Evolutionary conservation across 768 basidiomycete genomes (phyloP).

Genomic region (Lactifluus piperatus): DNA sequence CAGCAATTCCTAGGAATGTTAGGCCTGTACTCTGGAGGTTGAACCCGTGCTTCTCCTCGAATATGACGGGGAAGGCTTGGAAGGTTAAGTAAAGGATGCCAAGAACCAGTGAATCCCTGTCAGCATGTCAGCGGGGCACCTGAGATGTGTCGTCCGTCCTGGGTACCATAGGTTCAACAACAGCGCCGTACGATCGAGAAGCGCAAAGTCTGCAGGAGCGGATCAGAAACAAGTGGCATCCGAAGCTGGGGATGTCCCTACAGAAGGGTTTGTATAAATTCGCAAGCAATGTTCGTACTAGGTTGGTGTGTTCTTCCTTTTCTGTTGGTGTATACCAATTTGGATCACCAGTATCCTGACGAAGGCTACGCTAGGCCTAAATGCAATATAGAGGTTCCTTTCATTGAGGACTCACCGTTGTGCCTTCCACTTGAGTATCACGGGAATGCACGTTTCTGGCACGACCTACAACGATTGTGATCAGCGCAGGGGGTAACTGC

Average conservation of each 20-base stretch:
- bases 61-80: slow-evolving; percentile 52
- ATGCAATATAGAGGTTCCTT: not conserved
- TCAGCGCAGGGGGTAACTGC: not conserved
- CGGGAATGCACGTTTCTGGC: slow-evolving; percentile 64
- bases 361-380: slow-evolving; percentile 32
- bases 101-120: slow-evolving; percentile 34
- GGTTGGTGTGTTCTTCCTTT: slow-evolving; percentile 30
- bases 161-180: slow-evolving; percentile 62
- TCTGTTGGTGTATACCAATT: slow-evolving; percentile 57
- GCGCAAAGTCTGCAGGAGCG: slow-evolving; percentile 41
- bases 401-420: slow-evolving; percentile 30
- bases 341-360: slow-evolving; percentile 45
- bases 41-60: slow-evolving; percentile 41
- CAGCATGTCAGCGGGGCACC: not conserved
- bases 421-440: slow-evolving; percentile 55
- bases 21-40: slow-evolving; percentile 41
- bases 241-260: too few relatives aligned
- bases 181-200: slow-evolving; percentile 69
- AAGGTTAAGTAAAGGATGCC: slow-evolving; percentile 41
- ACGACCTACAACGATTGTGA: slow-evolving; percentile 36
- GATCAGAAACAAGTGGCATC: not conserved
- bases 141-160: slow-evolving; percentile 12
- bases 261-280: slow-evolving; percentile 69
- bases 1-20: slow-evolving; percentile 42
- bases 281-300: slow-evolving; percentile 40